Conservation (phyloP, 352 stramenopile species). For the Phytophthora macrochlamydospora region DNA sequence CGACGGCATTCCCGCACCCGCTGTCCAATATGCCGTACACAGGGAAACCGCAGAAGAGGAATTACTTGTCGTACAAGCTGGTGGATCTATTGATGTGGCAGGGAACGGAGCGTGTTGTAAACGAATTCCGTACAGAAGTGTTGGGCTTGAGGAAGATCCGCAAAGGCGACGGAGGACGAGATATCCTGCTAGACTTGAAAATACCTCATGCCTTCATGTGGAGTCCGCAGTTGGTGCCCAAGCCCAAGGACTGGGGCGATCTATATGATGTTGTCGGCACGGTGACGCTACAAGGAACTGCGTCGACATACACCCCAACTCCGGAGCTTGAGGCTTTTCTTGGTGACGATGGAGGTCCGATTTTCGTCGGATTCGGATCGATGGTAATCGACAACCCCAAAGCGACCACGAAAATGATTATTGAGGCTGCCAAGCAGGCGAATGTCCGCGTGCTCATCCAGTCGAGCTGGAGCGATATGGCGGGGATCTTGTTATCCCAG, state of each 20-base stretch:
- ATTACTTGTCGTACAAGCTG: conserved; percentile 58
- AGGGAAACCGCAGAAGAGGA: conserved; percentile 46
- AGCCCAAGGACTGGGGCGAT: conserved; percentile 62
- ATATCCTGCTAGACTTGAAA: conserved; percentile 43
- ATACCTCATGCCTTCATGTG: conserved; percentile 77
- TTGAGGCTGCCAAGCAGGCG: conserved; percentile 46
- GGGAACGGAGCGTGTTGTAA: conserved; percentile 44
- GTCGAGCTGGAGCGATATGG: conserved; percentile 85
- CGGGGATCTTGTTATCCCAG: conserved; percentile 37
- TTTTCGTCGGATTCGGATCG: conserved; percentile 94
- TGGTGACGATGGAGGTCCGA: conserved; percentile 55
- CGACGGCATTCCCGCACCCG: conserved; percentile 87
- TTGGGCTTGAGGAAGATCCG: conserved; percentile 35
- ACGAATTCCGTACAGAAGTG: conserved; percentile 55
- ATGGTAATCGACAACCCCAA: conserved; percentile 90
- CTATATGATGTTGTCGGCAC: conserved; percentile 54
- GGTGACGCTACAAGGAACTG: conserved; percentile 41
- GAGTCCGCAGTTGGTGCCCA: conserved; percentile 53
- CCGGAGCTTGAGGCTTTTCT: conserved; percentile 38
- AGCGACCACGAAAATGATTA: conserved; percentile 43
- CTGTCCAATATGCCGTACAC: conserved; percentile 82
- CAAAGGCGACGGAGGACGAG: conserved; percentile 37
- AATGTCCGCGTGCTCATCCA: conserved; percentile 88
- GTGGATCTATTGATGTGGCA: conserved; percentile 62
- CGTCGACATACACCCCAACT: conserved; percentile 28